Base-by-base conservation (phyloP, 371 early-diverging fungal genomes). In the Apophysomyces ossiformis region DNA sequence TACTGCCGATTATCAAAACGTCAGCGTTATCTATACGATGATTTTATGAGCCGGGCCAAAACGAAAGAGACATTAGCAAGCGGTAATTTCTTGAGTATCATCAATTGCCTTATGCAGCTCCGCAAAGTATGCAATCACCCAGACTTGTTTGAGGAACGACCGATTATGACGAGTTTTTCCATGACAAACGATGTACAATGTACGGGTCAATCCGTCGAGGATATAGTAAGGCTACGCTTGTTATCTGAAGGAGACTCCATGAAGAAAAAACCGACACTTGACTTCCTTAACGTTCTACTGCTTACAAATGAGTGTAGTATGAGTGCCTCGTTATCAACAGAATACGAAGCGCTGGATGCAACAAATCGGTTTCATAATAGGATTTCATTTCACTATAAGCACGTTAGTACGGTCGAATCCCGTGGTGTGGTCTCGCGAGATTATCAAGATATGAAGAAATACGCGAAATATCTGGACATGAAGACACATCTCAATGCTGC, bases 81-180 rank as follows among this genome's bases (percentile, higher is more conserved):
- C 4, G 93, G 93, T 21, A 87, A 91, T 68, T 93, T 91, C 60
- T 58, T 94, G 67, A 89, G 89, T 65, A 92, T 97, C 64, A 94
- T 95, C 79, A 93, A 94, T 69, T 93, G 93, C 39, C 77, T 99
- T 69, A 96, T 97, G 96, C 96, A 97, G 77, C 84, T 99, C 21
- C 91, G 98, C 56, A 98, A 98, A 74, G 95, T 96, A 13, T 99
- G 99, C 72, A 97, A 97, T 65, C 99, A 99, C 66, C 99, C 99
- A 0, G 95, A 95, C 74, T 78, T 98, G 57, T 95, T 98, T 71
- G 93, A 95, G 67, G 94, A 93, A n/a, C 84, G 94, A 26, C 94
- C 95, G 2, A 89, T 95, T 41, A 76, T 86, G 58, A 92, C 94
- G 1, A 88, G 91, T 32, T 93, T 93, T 77, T 87, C 87, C 6